Conservation (phyloP, 805 yeast species). For the Blastobotrys robertii region DNA sequence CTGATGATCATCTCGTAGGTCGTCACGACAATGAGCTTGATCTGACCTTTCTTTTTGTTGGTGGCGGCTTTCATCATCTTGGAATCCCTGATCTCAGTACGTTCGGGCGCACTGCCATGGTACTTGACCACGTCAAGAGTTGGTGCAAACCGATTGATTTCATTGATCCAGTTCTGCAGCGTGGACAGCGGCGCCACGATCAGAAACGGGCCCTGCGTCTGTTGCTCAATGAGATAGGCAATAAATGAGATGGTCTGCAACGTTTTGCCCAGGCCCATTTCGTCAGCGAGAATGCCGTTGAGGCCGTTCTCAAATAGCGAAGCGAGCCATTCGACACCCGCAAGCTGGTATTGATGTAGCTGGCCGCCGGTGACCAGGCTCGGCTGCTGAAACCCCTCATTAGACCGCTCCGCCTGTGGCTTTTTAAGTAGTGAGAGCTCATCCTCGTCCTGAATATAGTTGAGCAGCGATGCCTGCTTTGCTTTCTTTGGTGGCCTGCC, state of each 20-base stretch:
- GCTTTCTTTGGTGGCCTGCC: background rate
- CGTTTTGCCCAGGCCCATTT: conserved; percentile 96
- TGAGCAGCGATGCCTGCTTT: background rate
- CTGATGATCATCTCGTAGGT: conserved; percentile 72
- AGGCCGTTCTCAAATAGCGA: conserved; percentile 87
- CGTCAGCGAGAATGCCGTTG: conserved; percentile 93
- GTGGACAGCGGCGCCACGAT: conserved; percentile 95
- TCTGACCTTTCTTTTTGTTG: background rate
- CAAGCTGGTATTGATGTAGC: conserved; percentile 76
- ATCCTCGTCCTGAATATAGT: no score
- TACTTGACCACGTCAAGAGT: conserved; percentile 73
- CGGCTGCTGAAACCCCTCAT: conserved; percentile 36
- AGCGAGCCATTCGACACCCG: conserved; percentile 85
- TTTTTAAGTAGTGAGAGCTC: no score
- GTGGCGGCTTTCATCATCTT: background rate
- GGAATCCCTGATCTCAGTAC: conserved; percentile 66
- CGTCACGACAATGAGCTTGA: conserved; percentile 52
- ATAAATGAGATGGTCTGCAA: conserved; percentile 77
- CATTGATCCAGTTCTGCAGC: conserved; percentile 74
- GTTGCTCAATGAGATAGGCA: conserved; percentile 68
- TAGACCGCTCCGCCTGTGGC: no score
- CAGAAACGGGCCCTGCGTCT: conserved; percentile 69
- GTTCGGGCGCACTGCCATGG: conserved; percentile 77
- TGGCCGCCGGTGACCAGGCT: conserved; percentile 42
- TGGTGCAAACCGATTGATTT: conserved; percentile 77